Evolutionary conservation across 768 basidiomycete species (phyloP), one percentile per base, ranked within the genome.

Genomic region (Lentinula lateritia): DNA sequence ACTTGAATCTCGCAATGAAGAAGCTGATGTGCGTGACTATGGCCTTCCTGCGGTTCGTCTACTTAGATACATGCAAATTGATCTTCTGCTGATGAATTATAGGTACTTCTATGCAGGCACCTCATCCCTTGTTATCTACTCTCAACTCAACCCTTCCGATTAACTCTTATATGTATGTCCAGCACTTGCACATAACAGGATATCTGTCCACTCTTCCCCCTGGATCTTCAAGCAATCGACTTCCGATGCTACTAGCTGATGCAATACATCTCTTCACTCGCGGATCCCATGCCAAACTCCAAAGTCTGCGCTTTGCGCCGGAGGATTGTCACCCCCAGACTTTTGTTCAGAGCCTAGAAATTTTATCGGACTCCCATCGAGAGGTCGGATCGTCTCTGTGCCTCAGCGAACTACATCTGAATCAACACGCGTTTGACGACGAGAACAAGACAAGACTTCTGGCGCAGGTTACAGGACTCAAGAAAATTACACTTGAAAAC

Each of bases 101-200:
- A 28, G 28, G 28, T 28, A 28, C 15, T 23, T 16, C 16, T 7
- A 10, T 42, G 7, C 18, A 56, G 54, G 38, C 42, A 13, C 54
- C 42, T 56, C 52, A 41, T 61, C 50, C 50, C 20, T 36, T 55
- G 18, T 23, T 55, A 35, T 55, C 39, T 16, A 20, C 46, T 28
- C 28, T 28, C 3, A 28, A 28, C 3, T 28, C 28, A 28, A 28
- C 28, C 28, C 28, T 28, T 28, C 28, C 28, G 0, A 28, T 28
- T 3, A 28, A 28, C 28, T 28, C 28, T 28, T 28, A 28, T 28
- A 28, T 4, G 28, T 28, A 77, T 64, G 83, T 85, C 2, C 64
- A 67, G 8, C 68, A 73, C 56, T 68, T 85, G 18, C 75, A 79
- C 69, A 73, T 86, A 42, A 71, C 71, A 53, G 83, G 84, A 3